Evolutionary conservation across 2,329 filamentous ascomycete species (phyloP).

Genomic region (Pseudogymnoascus verrucosus): DNA sequence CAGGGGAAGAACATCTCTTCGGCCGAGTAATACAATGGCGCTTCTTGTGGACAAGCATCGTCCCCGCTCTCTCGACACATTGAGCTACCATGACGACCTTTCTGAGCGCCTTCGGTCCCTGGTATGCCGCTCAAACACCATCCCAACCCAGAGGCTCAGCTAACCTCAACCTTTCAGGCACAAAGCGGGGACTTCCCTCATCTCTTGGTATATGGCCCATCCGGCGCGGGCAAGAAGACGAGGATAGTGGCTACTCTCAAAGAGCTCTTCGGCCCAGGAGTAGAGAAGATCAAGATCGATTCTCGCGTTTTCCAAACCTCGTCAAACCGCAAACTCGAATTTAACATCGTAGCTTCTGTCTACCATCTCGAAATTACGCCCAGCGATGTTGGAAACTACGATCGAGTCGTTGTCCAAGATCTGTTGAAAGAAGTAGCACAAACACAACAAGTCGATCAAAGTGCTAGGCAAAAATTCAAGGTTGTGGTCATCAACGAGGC

Average conservation of each 20-base stretch:
- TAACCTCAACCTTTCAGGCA: conserved; percentile 47
- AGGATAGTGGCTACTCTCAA: conserved; percentile 91
- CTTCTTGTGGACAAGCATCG: conserved; percentile 66
- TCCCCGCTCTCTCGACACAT: conserved; percentile 64
- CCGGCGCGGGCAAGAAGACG: conserved; percentile 95
- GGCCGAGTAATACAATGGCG: conserved; percentile 41
- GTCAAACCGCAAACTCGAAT: conserved; percentile 94
- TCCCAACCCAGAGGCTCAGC: conserved; percentile 1
- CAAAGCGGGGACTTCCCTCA: conserved; percentile 97
- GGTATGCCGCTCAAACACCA: conserved; percentile 41
- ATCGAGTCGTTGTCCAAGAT: conserved; percentile 92
- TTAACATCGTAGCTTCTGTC: conserved; percentile 95
- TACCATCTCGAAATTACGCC: conserved; percentile 99
- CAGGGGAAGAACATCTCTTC: background rate
- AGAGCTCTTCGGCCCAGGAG: conserved; percentile 88
- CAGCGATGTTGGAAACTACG: conserved; percentile 92
- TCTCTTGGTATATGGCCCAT: conserved; percentile 92
- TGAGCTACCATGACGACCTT: conserved; percentile 84
- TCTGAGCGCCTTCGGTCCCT: conserved; percentile 80
- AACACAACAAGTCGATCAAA: conserved; percentile 95
- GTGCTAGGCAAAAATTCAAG: conserved; percentile 89
- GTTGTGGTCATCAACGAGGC: conserved; percentile 99
- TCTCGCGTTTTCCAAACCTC: conserved; percentile 93
- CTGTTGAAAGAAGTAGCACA: conserved; percentile 96
- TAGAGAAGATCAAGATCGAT: conserved; percentile 99